Evolutionary conservation across 2,329 filamentous ascomycete genomes (phyloP).

Genomic region (Colletotrichum viniferum): DNA sequence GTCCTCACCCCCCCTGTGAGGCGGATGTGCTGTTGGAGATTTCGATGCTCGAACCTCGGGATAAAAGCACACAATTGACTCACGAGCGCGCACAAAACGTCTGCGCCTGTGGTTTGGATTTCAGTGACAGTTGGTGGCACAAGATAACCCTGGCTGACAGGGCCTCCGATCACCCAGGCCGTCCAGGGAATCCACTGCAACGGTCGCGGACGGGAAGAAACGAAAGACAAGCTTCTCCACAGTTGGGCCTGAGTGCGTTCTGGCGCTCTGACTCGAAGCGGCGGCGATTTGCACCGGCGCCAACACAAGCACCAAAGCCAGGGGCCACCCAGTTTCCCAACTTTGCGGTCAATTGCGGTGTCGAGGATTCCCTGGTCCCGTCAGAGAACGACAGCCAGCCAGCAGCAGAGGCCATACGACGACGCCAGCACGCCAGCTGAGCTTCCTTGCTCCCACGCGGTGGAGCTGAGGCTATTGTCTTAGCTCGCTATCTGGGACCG

Average conservation of each 20-base stretch:
- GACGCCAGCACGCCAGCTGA: constrained; percentile 4
- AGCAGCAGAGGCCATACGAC: background rate
- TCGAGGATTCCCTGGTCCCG: background rate
- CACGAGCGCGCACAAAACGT: background rate
- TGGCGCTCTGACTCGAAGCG: constrained; percentile 20
- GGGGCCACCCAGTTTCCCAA: background rate
- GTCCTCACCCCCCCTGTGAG: background rate
- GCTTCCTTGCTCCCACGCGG: constrained; percentile 13
- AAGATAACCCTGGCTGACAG: background rate
- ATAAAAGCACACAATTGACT: background rate
- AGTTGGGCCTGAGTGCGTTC: constrained; percentile 41
- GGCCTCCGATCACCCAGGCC: background rate
- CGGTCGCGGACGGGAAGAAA: constrained; percentile 22
- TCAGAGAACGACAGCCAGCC: constrained; percentile 2
- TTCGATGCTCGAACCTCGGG: background rate
- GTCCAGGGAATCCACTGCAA: constrained; percentile 8
- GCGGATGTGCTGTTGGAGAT: background rate
- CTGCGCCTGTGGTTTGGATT: background rate
- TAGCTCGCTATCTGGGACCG: background rate
- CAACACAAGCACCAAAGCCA: constrained; percentile 1
- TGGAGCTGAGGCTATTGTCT: constrained; percentile 3
- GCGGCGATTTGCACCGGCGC: constrained; percentile 19
- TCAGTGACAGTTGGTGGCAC: background rate
- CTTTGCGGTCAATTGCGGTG: constrained; percentile 6
- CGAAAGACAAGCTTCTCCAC: constrained; percentile 31